Base-by-base conservation (phyloP, 139 green algal species). In the Pycnococcus provasolii region DNA sequence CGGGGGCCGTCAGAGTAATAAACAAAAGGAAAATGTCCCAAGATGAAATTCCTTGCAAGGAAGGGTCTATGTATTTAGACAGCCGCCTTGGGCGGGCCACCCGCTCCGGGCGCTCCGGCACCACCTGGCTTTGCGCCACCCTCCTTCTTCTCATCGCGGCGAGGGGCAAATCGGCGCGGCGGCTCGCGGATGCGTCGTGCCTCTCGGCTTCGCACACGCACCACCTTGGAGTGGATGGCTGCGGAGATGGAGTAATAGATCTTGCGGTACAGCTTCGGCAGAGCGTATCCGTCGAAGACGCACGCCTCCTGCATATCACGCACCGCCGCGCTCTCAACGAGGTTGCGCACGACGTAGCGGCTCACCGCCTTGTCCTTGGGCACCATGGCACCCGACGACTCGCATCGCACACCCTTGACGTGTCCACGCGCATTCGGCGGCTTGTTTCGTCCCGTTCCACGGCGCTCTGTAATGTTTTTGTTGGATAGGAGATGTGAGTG, bases 241-340 rank as follows among this genome's bases (percentile, higher is more conserved):
- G 94, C 95, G 42, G 83, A 94, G 65, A 99, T 87, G 79, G 86
- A 96, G 88, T 99, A 99, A 89, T 98, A 96, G 67, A 99, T 90
- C 84, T 99, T 98, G 46, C 91, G 79, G 87, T 99, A 99, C 71
- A 99, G 91, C 90, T 99, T 98, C 71, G 93, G 93, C 67, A 99
- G 85, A 37, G 83, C 82, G 64, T 99, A 99, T 64, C 83, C 66
- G 51, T 83, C 77, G 55, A 73, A 79, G 15, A 77, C 71, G 73
- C 77, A 98, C 8, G 88, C 75, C 67, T 99, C 92, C 85, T 97
- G 90, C 62, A 99, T 88, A 82, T 99, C 93, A 67, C 93, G 90
- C 68, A 99, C 91, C 60, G 93, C 93, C 8, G 89, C 96, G 43
- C 91, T 89, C 68, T 98, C 93, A 67, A 99, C 93, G 58, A 97